These are phyloP conservation scores for Myriosclerotinia curreyana DNA, from an alignment of 2,329 filamentous ascomycete species.

Conservation along the genomic window DNA sequence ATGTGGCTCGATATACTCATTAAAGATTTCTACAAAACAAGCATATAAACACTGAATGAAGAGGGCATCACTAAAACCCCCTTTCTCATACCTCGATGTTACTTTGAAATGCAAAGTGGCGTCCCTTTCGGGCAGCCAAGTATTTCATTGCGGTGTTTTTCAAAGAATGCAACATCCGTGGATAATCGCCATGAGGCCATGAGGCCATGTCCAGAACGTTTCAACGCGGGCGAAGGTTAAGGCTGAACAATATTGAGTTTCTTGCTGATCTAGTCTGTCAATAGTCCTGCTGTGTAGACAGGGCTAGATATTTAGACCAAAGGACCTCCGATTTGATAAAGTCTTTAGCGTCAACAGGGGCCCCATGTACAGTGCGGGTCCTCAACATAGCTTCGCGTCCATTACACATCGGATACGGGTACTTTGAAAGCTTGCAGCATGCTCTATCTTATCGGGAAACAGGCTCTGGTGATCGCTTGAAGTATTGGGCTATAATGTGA, in stretches of 20 bases:
- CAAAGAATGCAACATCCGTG: constrained; percentile 12
- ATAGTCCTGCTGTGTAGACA: constrained; percentile 20
- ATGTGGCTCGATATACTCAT: constrained; percentile 1
- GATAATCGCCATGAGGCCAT: neutral
- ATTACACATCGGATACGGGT: constrained; percentile 3
- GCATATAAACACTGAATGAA: neutral
- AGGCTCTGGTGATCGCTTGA: constrained; percentile 11
- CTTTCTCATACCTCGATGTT: constrained; percentile 11
- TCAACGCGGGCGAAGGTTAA: neutral
- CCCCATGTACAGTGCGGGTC: constrained; percentile 17
- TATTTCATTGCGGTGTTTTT: neutral
- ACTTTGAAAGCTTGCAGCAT: constrained; percentile 12
- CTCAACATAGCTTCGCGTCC: constrained; percentile 17
- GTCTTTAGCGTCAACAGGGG: constrained; percentile 10
- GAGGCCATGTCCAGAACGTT: constrained; percentile 2
- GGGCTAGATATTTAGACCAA: constrained; percentile 15
- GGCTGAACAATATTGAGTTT: constrained; percentile 17
- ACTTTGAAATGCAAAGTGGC: constrained; percentile 2
- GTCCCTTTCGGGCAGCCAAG: constrained; percentile 1
- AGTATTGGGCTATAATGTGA: constrained; percentile 21
- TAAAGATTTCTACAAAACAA: neutral
- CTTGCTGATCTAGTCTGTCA: constrained; percentile 7
- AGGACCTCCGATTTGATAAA: constrained; percentile 7
- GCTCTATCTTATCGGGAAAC: constrained; percentile 17
- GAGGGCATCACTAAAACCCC: constrained; percentile 2